Conservation (phyloP, 176 grass and related monocot genomes). For the Cocos nucifera region DNA sequence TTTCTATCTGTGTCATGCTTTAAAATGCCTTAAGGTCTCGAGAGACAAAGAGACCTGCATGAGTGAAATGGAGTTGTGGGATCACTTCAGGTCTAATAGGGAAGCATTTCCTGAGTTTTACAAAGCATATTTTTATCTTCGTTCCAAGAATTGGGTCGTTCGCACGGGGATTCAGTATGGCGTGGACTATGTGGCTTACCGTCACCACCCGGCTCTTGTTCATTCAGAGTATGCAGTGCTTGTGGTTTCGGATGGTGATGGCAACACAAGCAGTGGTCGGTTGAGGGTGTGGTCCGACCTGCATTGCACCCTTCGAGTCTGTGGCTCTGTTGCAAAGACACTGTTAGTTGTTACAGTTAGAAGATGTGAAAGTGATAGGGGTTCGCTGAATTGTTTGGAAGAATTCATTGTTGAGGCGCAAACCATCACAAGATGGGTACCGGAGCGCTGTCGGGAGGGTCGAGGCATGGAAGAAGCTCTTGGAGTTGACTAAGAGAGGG, state of each 20-base stretch:
- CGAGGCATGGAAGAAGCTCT: neutral
- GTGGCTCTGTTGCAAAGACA: slow-evolving; percentile 61
- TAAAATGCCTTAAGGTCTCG: slow-evolving; percentile 31
- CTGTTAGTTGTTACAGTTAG: slow-evolving; percentile 43
- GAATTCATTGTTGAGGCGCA: slow-evolving; percentile 42
- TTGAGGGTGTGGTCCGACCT: slow-evolving; percentile 51
- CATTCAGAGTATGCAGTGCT: slow-evolving; percentile 70
- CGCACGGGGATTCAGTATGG: slow-evolving; percentile 43
- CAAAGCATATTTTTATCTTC: slow-evolving; percentile 53
- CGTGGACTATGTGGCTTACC: slow-evolving; percentile 55
- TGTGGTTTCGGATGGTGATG: slow-evolving; percentile 25
- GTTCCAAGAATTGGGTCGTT: slow-evolving; percentile 67
- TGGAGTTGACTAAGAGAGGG: too few relatives aligned
- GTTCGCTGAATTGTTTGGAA: slow-evolving; percentile 33
- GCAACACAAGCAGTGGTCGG: neutral
- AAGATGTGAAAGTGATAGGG: neutral
- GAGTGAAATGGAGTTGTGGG: slow-evolving; percentile 29
- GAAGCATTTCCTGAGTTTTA: slow-evolving; percentile 42
- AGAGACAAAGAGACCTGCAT: neutral
- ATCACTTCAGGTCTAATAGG: slow-evolving; percentile 14
- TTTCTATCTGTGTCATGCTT: slow-evolving; percentile 42
- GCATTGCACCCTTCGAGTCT: slow-evolving; percentile 33
- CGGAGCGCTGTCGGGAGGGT: slow-evolving; percentile 36
- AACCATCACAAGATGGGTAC: slow-evolving; percentile 45
- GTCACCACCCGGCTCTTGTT: slow-evolving; percentile 59